Base-by-base conservation (phyloP, 768 basidiomycete genomes). In the Psilocybe sp. region DNA sequence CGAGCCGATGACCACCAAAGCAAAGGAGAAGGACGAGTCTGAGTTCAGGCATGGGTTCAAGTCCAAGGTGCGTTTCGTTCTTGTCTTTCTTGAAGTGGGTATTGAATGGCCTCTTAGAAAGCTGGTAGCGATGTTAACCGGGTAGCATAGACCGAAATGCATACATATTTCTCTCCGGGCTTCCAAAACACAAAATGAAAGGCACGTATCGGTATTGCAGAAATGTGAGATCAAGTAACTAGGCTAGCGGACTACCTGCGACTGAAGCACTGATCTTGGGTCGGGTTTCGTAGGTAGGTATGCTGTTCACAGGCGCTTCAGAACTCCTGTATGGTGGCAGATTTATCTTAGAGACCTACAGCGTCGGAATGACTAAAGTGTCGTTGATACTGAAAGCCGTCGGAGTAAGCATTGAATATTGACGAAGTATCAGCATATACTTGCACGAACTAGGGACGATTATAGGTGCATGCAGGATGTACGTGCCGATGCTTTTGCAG, bases 51-150 rank as follows among this genome's bases (percentile, higher is more conserved):
- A 83, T 12, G 94, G 98, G 65, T 98, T 97, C 78, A 95, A 89
- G 66, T 92, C 97, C 28, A 98, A 94, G 84, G 95, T 92, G 57
- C 49, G 83, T 67, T 6, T 9, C 52, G 16, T 15, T 41, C 14
- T 36, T 38, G 5, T 40, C 37, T 47, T 48, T 12, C 35, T 16
- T 9, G 43, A 28, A 33, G n/a, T n/a, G 46, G 15, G 14, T 49
- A 34, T 31, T 44, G 35, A 41, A 36, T 41, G 52, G 49, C 66
- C 35, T 38, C 54, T 46, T 67, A 98, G 96, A 89, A 85, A 73
- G 97, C 95, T 16, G 91, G 90, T 32, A 97, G 97, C 6, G 97
- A 98, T 64, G 75, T 97, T 65, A 92, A 69, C 89, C 82, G 64
- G 80, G 82, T 37, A 87, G 87, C 14, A 67, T 92, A 46, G 94